A percentile compares a stretch with the other conserved stretches of the same genome.
Conservation (phyloP, 805 yeast genomes). For the Wickerhamiella sergipiensis region DNA sequence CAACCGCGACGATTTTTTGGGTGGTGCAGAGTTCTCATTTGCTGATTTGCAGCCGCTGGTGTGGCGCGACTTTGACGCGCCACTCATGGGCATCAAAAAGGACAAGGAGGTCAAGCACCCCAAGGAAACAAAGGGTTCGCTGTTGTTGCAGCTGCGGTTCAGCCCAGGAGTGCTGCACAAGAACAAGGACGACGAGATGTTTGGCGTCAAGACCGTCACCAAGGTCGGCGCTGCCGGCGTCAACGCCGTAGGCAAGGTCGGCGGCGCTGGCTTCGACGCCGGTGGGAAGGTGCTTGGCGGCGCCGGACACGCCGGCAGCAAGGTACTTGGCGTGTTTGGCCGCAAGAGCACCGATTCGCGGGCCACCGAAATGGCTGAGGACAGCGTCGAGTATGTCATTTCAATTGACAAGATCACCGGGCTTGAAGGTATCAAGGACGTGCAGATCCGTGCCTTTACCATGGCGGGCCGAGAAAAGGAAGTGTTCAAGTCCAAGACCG, state of each 20-base stretch:
- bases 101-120: conserved; percentile 33
- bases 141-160: conserved; percentile 47
- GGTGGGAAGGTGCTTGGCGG: conserved; percentile 31
- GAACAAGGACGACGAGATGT: conserved; percentile 12
- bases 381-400: conserved; percentile 6
- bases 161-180: conserved; percentile 49
- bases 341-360: conserved; percentile 13
- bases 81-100: conserved; percentile 30
- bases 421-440: conserved; percentile 15
- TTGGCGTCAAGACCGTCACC: conserved; percentile 14
- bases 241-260: conserved; percentile 37
- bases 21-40: conserved; percentile 46
- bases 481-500: conserved; percentile 48
- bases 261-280: conserved; percentile 36
- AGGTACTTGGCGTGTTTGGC: conserved; percentile 33
- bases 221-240: conserved; percentile 23
- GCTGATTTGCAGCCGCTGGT: conserved; percentile 46
- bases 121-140: conserved; percentile 44
- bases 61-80: conserved; percentile 37
- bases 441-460: conserved; percentile 36
- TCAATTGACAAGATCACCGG: conserved; percentile 16
- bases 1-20: conserved; percentile 70
- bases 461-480: conserved; percentile 35
- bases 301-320: conserved; percentile 24
- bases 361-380: conserved; percentile 10